Base-by-base conservation (phyloP, 148 eudicot species). In the Heliamphora exappendiculata region DNA sequence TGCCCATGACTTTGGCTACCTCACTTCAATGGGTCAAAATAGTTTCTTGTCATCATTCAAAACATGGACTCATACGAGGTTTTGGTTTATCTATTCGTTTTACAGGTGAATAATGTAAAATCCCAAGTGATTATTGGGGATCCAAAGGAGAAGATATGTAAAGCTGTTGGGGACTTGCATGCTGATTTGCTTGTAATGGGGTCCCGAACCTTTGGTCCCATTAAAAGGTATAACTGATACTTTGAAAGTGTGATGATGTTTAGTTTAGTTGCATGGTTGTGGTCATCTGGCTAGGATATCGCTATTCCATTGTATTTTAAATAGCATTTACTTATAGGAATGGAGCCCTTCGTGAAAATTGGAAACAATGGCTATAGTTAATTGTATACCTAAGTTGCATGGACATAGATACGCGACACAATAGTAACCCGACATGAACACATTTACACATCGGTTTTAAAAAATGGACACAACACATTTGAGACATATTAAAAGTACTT, bases 181-280 rank as follows among this genome's bases (percentile, higher is more conserved):
- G 93, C 93, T 68, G 91, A 89, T 64, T 63, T 89, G 78, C 91
- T 89, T 68, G 88, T 89, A n/a, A 86, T 88, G 87, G 93, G 93
- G 12, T 87, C 87, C 62, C 87, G 89, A 70, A 85, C 89, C 28
- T 88, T 86, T 67, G 93, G 91, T 8, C 93, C 83, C 5, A 81
- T 92, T 68, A 92, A 86, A 77, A 87, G 97, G 97, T 90, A 69
- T 36, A 36, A 54, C 33, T 74, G 24, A 12, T 54, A 22, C 63
- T 58, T 47, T 42, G 45, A 26, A 45, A 31, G 31, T 34, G 12
- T 10, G 58, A 13, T 68, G n/a, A 63, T 33, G 5, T 41, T 41
- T 55, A 54, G 34, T 73, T 73, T 55, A 36, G 75, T 64, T 17
- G 17, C 65, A 36, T 36, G 49, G 2, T 62, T 37, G 33, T 36